Percentiles rank a stretch among this genome's conserved stretches.
Evolutionary conservation across 306 rosid genomes (phyloP).

Genomic region (Quercus wislizeni): DNA sequence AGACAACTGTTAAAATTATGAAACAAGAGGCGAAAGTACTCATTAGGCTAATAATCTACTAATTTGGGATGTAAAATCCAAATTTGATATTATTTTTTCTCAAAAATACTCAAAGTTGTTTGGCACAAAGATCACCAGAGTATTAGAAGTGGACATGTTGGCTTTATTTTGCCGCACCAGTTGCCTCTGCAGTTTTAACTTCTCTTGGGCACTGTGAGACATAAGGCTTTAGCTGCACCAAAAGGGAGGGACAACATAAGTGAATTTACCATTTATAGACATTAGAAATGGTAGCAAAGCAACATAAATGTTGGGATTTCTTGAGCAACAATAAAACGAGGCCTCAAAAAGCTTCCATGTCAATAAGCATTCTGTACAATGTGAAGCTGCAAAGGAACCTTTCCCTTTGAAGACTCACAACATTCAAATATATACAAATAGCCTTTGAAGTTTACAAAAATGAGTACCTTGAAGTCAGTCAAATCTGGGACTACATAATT

Average conservation of each 20-base stretch:
- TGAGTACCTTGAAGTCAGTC: slow-evolving; percentile 52
- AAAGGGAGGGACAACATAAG: not conserved
- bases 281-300: not conserved
- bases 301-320: not conserved
- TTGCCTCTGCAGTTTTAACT: slow-evolving; percentile 26
- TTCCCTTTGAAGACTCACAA: not conserved
- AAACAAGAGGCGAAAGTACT: not conserved
- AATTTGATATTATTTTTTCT: not conserved
- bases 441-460: not conserved
- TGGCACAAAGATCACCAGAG: not conserved
- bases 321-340: not conserved
- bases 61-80: not conserved
- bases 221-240: slow-evolving; percentile 51
- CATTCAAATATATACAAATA: not conserved
- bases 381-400: not conserved
- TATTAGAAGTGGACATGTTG: not conserved
- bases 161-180: slow-evolving; percentile 27
- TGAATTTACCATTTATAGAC: not conserved
- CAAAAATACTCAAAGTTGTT: not conserved
- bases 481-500: slow-evolving; percentile 61
- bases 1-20: not conserved
- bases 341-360: not conserved
- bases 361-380: not conserved
- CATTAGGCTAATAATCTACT: not conserved
- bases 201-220: slow-evolving; percentile 53